Evolutionary conservation across 495 filamentous ascomycete species (phyloP), one percentile per base, ranked within the genome.

Genomic region (Xylaria grammica): DNA sequence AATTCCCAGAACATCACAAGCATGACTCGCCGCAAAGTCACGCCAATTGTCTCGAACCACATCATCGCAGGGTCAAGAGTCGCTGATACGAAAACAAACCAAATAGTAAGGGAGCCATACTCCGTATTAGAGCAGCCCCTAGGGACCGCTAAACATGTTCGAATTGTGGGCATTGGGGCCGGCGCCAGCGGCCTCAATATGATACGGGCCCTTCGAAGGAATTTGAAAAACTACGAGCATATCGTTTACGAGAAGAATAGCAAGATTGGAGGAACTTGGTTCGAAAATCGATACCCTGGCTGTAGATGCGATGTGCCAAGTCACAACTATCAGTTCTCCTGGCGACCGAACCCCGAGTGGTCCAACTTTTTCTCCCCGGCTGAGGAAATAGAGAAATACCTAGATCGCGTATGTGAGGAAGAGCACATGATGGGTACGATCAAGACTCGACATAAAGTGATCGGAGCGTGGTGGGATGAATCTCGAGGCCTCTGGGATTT

Each of bases 171-270:
- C 36, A 79, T 84, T 50, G 81, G 82, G 0, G 82, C 82, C 29
- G 81, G 81, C n/a, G 77, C 77, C 9, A 82, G 78, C 65, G 79
- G 81, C 22, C 71, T 84, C 59, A 79, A 84, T 62, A 68, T 82
- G 71, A 70, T 81, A 60, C 76, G 77, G 40, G 79, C 78, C 17
- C 70, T 82, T 24, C 74, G 75, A 29, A 71, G 74, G 48, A 77
- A 78, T 65, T 64, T 82, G 42, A 72, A 60, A 60, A 73, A 80
- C 69, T 81, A 78, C 51, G 84, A 90, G 15, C 77, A 89, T 27
- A 81, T 84, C 34, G 82, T 92, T 44, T 95, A 92, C 73, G 91
- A 95, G 72, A 94, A 93, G 82, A 94, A 94, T 66, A 71, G 73
- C 0, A 90, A 89, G 50, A 79, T 86, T 54, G 85, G 84, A 22